A percentile compares a stretch with the other conserved stretches of the same genome.
These are phyloP conservation scores for Davidsoniella neocaledoniae DNA, from an alignment of 2,329 filamentous ascomycete genomes.

Conservation along the genomic window DNA sequence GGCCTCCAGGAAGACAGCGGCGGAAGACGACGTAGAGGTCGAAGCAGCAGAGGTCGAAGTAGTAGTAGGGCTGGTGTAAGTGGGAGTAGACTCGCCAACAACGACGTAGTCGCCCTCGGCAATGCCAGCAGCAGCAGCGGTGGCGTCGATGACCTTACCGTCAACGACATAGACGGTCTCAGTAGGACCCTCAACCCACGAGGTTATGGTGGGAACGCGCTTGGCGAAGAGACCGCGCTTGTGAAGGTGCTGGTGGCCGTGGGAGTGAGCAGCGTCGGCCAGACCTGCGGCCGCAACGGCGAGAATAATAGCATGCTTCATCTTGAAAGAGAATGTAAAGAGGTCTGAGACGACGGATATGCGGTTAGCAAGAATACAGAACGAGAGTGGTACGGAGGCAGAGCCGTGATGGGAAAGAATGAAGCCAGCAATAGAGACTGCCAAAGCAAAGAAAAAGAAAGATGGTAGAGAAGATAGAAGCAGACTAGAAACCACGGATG, in stretches of 20 bases:
- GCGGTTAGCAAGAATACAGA: conserved; percentile 1
- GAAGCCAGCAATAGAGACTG: background rate
- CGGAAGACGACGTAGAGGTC: conserved; percentile 20
- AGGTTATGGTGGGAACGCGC: conserved; percentile 31
- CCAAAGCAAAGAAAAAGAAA: background rate
- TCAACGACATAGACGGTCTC: conserved; percentile 58
- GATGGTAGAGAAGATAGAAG: background rate
- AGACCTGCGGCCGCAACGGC: conserved; percentile 9
- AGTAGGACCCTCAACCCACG: conserved; percentile 42
- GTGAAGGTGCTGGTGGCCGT: conserved; percentile 12
- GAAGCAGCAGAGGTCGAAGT: conserved; percentile 20
- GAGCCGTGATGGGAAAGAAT: conserved; percentile 1
- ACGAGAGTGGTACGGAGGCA: background rate
- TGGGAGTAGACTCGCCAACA: conserved; percentile 38
- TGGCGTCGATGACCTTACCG: conserved; percentile 34
- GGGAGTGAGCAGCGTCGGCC: conserved; percentile 10
- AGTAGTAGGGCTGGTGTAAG: conserved; percentile 23
- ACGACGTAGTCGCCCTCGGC: conserved; percentile 52
- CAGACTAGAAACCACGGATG: background rate
- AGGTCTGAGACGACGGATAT: background rate
- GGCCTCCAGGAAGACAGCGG: conserved; percentile 15
- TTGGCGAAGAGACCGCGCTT: conserved; percentile 19
- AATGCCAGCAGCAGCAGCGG: conserved; percentile 56
- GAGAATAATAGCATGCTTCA: conserved; percentile 12
- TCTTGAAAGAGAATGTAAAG: background rate